Evolutionary conservation across 225 moss, liverwort and hornwort genomes (phyloP), one percentile per base, ranked within the genome.

Genomic region (Straminergon stramineum): DNA sequence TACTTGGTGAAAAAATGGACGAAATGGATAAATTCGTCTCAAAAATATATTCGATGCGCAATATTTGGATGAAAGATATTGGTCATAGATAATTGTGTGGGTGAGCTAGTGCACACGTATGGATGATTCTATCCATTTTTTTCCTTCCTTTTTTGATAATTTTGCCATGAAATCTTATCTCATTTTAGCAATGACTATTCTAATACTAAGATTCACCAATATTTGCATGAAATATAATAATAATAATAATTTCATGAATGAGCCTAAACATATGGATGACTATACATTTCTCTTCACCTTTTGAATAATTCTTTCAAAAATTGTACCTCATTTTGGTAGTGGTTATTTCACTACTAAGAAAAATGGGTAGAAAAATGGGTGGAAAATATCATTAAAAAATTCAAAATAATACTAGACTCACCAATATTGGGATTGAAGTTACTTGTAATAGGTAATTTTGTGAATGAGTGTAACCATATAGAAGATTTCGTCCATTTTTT

Each of bases 291-390:
- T 53, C 8, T 0, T 15, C 14, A 5, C 22, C 5, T 35, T 53
- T 48, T 11, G 4, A 31, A 1, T 0, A 48, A 5, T 21, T 35
- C 2, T 77, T 32, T 53, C 5, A 0, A 8, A 35, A 35, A 77
- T 35, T 2, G 1, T 17, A 9, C 15, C 2, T 35, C 23, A 9
- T 22, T 23, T 55, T 35, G 15, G 7, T 0, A 5, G 1, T 56
- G 3, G 5, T 10, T 23, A 24, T 24, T 56, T 56, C 24, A 56
- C 6, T 0, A 6, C 37, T 56, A 56, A 31, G 1, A 20, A 30
- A 30, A 75, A 43, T 75, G 8, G 15, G 2, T 71, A 15, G 9
- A 28, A 74, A 69, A 51, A 19, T 41, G 18, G 10, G 6, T 35
- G 4, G 15, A 48, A 43, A 24, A 3, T 45, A 2, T 35, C 22